phyloP scores from a whole-genome alignment of 768 basidiomycete genomes.

The Scleroderma bovista region DNA sequence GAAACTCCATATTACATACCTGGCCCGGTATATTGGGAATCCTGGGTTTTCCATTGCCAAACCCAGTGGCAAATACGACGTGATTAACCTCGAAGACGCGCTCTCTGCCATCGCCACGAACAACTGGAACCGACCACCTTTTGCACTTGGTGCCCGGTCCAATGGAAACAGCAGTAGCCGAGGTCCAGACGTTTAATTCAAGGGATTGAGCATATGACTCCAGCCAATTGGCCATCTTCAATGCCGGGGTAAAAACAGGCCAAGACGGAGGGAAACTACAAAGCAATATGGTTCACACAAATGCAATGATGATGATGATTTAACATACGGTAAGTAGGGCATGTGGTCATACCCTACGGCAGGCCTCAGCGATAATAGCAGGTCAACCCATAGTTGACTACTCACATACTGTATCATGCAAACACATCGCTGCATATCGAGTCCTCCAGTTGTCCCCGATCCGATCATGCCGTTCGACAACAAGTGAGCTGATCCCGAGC shows the following conservation, averaged over 20 bases:
- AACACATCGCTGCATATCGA: conserved; percentile 29
- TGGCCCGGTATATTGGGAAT: conserved; percentile 41
- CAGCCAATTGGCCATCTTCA: conserved; percentile 56
- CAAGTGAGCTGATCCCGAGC: conserved; percentile 45
- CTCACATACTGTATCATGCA: conserved; percentile 45
- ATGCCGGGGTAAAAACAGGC: conserved; percentile 44
- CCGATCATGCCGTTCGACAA: conserved; percentile 42
- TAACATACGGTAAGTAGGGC: conserved; percentile 46
- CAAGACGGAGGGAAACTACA: conserved; percentile 43
- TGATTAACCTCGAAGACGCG: conserved; percentile 38
- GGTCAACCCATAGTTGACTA: not conserved
- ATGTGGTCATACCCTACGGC: conserved; percentile 47
- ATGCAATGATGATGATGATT: conserved; percentile 11
- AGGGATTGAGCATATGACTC: conserved; percentile 50
- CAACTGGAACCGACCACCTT: conserved; percentile 37
- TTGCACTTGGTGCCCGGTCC: conserved; percentile 31
- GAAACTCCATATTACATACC: conserved; percentile 17
- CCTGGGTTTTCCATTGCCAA: conserved; percentile 24
- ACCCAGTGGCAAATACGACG: conserved; percentile 48
- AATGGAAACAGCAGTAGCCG: conserved; percentile 29
- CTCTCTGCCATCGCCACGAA: conserved; percentile 21
- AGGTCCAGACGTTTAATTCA: conserved; percentile 56
- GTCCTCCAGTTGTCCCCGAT: conserved; percentile 48
- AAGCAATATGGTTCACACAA: not conserved
- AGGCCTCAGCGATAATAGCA: not conserved